A percentile compares a stretch with the other conserved stretches of the same genome.
Evolutionary conservation across 768 basidiomycete species (phyloP).

Genomic region (Filobasidium wieringae): DNA sequence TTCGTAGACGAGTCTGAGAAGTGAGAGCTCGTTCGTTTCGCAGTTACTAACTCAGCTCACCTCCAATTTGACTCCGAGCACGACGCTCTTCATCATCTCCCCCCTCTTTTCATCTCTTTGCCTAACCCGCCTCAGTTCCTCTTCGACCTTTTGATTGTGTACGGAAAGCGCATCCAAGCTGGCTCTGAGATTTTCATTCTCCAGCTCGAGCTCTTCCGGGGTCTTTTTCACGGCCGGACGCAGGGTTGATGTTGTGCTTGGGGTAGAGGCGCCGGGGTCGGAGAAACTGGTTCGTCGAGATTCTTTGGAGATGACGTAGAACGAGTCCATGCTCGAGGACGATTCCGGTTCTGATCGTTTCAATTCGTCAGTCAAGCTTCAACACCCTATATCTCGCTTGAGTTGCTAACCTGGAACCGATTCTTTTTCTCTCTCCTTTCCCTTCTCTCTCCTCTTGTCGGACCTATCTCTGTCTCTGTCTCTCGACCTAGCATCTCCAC

Average conservation of each 20-base stretch:
- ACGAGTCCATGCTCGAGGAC: conserved; percentile 22
- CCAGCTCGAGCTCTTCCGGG: conserved; percentile 32
- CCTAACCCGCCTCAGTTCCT: conserved; percentile 19
- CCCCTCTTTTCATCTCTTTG: conserved; percentile 22
- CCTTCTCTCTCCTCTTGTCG: neutral
- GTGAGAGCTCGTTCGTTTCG: conserved; percentile 1
- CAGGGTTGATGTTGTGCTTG: too few species aligned
- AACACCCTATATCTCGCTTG: too few species aligned
- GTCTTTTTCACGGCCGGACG: conserved; percentile 24
- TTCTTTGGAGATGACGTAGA: conserved; percentile 7
- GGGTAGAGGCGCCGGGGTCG: neutral
- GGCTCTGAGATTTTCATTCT: conserved; percentile 29
- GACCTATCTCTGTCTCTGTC: conserved; percentile 16
- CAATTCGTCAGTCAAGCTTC: too few species aligned
- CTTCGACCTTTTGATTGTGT: conserved; percentile 25
- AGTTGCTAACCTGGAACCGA: neutral
- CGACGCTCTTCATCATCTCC: conserved; percentile 25
- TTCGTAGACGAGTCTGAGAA: neutral
- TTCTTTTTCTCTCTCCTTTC: neutral
- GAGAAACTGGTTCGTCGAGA: neutral
- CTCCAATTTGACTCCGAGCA: conserved; percentile 27
- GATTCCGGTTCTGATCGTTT: conserved; percentile 2
- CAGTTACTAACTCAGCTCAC: conserved; percentile 12
- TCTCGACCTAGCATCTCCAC: conserved; percentile 1
- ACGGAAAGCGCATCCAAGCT: conserved; percentile 31